Percentiles rank a stretch among this genome's conserved stretches.
Evolutionary conservation across 768 basidiomycete genomes (phyloP).

Genomic region (Agrocybe praecox): DNA sequence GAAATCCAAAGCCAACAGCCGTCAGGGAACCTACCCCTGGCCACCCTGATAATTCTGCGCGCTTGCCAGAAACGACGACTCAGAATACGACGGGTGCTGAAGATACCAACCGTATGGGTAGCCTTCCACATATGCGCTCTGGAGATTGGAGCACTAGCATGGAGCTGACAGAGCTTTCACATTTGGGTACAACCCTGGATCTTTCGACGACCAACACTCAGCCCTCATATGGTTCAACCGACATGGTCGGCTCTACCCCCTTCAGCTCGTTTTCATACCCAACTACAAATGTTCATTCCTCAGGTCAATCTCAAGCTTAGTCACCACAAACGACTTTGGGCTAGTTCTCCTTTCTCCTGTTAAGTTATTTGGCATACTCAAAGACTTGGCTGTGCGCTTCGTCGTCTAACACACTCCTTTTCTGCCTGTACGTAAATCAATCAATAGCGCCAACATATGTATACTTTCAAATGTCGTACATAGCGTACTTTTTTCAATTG

Average conservation of each 20-base stretch:
- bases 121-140: not conserved
- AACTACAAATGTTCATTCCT: not conserved
- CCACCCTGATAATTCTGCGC: too few relatives aligned
- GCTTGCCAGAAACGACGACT: not conserved
- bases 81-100: not conserved
- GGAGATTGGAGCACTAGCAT: not conserved
- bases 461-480: not conserved
- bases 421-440: not conserved
- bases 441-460: not conserved
- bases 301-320: not conserved
- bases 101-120: not conserved
- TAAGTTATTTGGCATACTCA: not conserved
- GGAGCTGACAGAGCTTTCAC: not conserved
- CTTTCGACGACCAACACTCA: not conserved
- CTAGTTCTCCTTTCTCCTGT: not conserved
- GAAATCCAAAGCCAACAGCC: not conserved
- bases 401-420: not conserved
- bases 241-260: not conserved
- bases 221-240: not conserved
- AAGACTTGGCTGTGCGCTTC: not conserved
- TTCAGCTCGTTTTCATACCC: conserved; percentile 2
- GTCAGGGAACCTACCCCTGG: too few relatives aligned
- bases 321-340: not conserved
- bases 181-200: not conserved
- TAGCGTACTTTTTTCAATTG: too few relatives aligned